A percentile compares a stretch with the other conserved stretches of the same genome.
These are phyloP conservation scores for Claviceps pusilla DNA, from an alignment of 2,329 filamentous ascomycete genomes.

Conservation along the genomic window DNA sequence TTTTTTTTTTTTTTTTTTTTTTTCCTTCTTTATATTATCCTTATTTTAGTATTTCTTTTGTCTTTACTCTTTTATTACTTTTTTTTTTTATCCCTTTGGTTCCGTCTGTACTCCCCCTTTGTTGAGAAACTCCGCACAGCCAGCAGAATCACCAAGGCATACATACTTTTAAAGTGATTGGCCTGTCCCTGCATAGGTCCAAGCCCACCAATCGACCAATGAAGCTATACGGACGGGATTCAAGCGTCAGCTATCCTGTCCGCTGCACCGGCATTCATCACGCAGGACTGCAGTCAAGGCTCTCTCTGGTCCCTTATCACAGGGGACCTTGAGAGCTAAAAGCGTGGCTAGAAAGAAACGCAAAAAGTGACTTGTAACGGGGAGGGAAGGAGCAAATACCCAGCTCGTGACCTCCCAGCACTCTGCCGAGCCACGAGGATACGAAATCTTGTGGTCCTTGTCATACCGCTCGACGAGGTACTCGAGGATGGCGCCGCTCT, in stretches of 20 bases:
- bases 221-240: slow-evolving; percentile 24
- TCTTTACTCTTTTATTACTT: too few relatives aligned
- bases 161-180: slow-evolving; percentile 61
- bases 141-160: too few relatives aligned
- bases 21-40: too few relatives aligned
- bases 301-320: too few relatives aligned
- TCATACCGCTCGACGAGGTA: slow-evolving; percentile 77
- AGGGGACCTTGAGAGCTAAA: too few relatives aligned
- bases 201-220: slow-evolving; percentile 65
- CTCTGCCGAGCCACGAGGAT: slow-evolving; percentile 56
- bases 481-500: slow-evolving; percentile 70
- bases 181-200: slow-evolving; percentile 72
- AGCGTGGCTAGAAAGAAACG: too few relatives aligned
- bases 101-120: too few relatives aligned
- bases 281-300: too few relatives aligned
- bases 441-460: slow-evolving; percentile 67
- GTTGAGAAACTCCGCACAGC: too few relatives aligned
- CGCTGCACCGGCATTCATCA: too few relatives aligned
- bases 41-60: background rate
- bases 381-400: slow-evolving; percentile 25
- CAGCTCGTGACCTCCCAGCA: slow-evolving; percentile 70
- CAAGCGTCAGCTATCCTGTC: background rate
- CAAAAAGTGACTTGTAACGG: background rate
- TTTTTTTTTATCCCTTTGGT: too few relatives aligned
- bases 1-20: too few relatives aligned